Conservation (phyloP, 2,329 filamentous ascomycete species). For the Hypoxylon rubiginosum region DNA sequence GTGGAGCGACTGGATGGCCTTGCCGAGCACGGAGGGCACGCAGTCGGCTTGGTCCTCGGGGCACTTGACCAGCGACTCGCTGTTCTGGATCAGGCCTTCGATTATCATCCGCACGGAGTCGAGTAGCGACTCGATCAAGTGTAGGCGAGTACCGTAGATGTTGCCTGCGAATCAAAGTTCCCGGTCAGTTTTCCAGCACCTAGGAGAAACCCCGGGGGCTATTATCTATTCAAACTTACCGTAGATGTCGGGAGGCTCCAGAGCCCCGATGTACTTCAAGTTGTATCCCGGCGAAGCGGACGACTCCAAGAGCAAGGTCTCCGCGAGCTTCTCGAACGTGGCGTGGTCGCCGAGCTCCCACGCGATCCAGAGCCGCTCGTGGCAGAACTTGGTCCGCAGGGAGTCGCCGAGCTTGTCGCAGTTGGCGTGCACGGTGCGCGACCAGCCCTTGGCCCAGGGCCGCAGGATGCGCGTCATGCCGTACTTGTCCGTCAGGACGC, state of each 20-base stretch:
- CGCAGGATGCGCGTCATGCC: slow-evolving; percentile 39
- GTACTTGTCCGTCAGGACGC: slow-evolving; percentile 42
- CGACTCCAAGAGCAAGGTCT: slow-evolving; percentile 29
- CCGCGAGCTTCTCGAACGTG: slow-evolving; percentile 33
- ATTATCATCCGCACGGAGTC: slow-evolving; percentile 26
- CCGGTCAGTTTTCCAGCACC: slow-evolving; percentile 17
- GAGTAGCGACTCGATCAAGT: slow-evolving; percentile 33
- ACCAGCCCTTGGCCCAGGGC: slow-evolving; percentile 43
- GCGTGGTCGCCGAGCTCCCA: slow-evolving; percentile 39
- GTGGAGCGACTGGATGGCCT: slow-evolving; percentile 34
- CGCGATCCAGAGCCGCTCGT: slow-evolving; percentile 40
- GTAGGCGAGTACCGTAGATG: slow-evolving; percentile 29
- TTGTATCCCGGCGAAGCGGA: slow-evolving; percentile 13
- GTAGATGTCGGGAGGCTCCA: slow-evolving; percentile 41
- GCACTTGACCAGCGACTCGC: slow-evolving; percentile 10
- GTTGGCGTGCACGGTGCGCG: slow-evolving; percentile 27
- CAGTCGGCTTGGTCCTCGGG: slow-evolving; percentile 13
- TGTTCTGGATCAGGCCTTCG: slow-evolving; percentile 25
- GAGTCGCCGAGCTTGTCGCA: slow-evolving; percentile 29
- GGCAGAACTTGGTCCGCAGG: slow-evolving; percentile 28
- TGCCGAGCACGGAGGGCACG: slow-evolving; percentile 34
- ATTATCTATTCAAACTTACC: slow-evolving; percentile 38
- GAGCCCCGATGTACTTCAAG: slow-evolving; percentile 26
- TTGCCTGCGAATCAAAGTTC: slow-evolving; percentile 23
- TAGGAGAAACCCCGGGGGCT: background rate